Evolutionary conservation across 345 rosid species (phyloP).

Genomic region (Streptanthus diversifolius): DNA sequence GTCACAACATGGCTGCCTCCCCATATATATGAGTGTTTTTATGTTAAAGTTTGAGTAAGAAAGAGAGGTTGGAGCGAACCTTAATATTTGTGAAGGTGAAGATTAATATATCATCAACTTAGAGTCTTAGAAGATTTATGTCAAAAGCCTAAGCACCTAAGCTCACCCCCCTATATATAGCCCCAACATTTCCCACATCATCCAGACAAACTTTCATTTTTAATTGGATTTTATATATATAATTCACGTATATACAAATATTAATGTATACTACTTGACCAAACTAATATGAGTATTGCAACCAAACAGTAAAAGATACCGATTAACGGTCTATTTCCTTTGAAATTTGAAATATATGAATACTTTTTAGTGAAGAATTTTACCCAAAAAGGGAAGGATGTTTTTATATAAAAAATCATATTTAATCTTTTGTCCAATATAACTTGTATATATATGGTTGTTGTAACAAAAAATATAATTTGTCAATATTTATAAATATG

Average conservation of each 20-base stretch:
- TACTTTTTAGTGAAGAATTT: too few relatives aligned
- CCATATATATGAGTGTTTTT: conserved; percentile 12
- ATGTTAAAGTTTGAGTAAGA: background rate
- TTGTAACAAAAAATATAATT: background rate
- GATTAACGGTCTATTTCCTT: background rate
- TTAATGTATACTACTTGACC: background rate
- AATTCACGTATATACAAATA: background rate
- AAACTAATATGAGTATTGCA: background rate
- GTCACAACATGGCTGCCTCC: conserved; percentile 68
- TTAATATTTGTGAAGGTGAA: background rate
- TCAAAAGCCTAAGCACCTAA: conserved; percentile 22
- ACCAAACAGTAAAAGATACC: background rate
- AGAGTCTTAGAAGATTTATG: background rate
- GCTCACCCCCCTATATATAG: conserved; percentile 38
- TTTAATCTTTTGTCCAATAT: background rate
- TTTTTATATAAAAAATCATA: background rate
- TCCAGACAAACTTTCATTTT: background rate
- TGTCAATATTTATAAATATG: too few relatives aligned
- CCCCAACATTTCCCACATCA: background rate
- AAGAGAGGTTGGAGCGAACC: background rate
- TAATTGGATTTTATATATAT: background rate
- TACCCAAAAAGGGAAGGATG: too few relatives aligned
- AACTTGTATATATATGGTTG: background rate
- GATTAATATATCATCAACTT: background rate
- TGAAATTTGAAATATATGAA: background rate